Base-by-base conservation (phyloP, 768 basidiomycete species). In the Suillus alpinus region DNA sequence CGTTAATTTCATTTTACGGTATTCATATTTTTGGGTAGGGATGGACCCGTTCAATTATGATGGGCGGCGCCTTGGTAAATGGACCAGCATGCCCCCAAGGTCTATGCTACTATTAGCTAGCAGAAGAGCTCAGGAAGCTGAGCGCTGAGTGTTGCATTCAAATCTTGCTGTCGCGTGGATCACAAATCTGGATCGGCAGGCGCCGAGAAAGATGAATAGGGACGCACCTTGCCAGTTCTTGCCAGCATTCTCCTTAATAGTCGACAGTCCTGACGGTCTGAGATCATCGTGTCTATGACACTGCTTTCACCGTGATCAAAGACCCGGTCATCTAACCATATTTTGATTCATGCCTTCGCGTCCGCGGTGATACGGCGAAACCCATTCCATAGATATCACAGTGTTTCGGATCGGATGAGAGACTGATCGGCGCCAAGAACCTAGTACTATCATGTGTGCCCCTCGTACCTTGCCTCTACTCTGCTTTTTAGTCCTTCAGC, bases 401-500 rank as follows among this genome's bases (percentile, higher is more conserved):
- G 12, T 18, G 26, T 16, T 41, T 41, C 41, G 41, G 47, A 31
- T 51, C n/a, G n/a, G n/a, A 6, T n/a, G n/a, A 32, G 50, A n/a
- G 32, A 51, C 6, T 5, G 44, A 46, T 23, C 37, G 37, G 37
- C 10, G 13, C 37, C 37, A 39, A 39, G 43, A 23, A 44, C 43
- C 43, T 44, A 43, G 41, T n/a, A 23, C 20, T 46, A 46, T 46
- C 44, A 57, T 34, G n/a, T 51, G 18, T 14, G n/a, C 32, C n/a
- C 20, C 6, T 58, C 49, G 18, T 34, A 58, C 50, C 31, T 53
- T 31, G 62, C 64, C 67, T 89, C 87, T 0, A 81, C 76, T 43
- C 80, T 71, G 57, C 66, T 67, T 71, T 89, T 88, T 66, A 90
- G 71, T 0, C 77, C 82, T 52, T 83, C 80, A 0, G 82, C 86